Base-by-base conservation (phyloP, 2,329 filamentous ascomycete genomes). In the Epichloe festucae region DNA sequence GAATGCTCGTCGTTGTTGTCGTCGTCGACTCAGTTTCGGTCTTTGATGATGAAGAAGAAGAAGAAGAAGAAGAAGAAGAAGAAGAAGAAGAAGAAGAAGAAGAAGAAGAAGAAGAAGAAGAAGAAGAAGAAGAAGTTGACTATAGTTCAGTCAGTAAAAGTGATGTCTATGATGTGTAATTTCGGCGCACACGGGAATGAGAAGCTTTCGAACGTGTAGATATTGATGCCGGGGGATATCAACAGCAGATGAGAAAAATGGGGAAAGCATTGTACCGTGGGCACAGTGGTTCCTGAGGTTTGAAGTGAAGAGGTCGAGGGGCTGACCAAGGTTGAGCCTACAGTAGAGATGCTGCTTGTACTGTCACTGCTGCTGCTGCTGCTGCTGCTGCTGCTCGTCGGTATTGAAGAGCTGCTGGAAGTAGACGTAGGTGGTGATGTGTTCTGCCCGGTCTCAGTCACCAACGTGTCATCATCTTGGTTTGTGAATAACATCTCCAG, bases 371-470 rank as follows among this genome's bases (percentile, higher is more conserved):
- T 39, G n/a, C 48, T 53, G 23, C 23, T 23, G 31, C 51, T 52
- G 23, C 46, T 52, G 3, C 35, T 46, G 43, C 52, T 52, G 31
- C 46, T 55, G 38, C 49, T 56, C 42, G 59, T 60, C 47, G 60
- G 56, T 48, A 61, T 55, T 48, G 57, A 55, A 55, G 59, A 56
- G 44, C 50, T 50, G 44, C 50, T 48, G 46, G 58, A 58, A 47
- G 60, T 51, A 42, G 55, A 49, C 4, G 51, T 47, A 44, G 55
- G 53, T 51, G 60, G 59, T 50, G 62, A 58, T 58, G 60, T 66
- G 44, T 59, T 62, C 63, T 66, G 65, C 57, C 64, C 63, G 55
- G 63, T 66, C 61, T 66, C 60, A 62, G 65, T 67, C 52, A 66
- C 60, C 61, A 54, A 56, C 19, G 59, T 61, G 59, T 61, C 54